Evolutionary conservation across 495 filamentous ascomycete species (phyloP).

Genomic region (Aspergillus homomorphus): DNA sequence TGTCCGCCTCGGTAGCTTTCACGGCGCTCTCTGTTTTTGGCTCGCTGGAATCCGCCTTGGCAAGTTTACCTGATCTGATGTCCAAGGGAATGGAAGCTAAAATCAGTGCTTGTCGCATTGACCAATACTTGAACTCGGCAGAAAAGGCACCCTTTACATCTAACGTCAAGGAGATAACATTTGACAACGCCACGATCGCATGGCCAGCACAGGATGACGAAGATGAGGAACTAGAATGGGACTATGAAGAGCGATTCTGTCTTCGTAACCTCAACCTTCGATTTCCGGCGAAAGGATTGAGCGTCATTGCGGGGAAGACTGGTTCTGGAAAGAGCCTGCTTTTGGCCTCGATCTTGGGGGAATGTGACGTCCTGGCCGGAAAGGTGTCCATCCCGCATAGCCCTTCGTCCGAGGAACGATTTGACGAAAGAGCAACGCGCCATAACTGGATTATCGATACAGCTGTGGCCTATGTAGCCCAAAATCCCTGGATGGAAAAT

Average conservation of each 20-base stretch:
- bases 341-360: slow-evolving; percentile 57
- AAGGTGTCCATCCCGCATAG: slow-evolving; percentile 43
- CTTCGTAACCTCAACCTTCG: slow-evolving; percentile 58
- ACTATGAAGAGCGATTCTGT: slow-evolving; percentile 56
- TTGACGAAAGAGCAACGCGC: slow-evolving; percentile 54
- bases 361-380: slow-evolving; percentile 49
- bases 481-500: slow-evolving; percentile 82
- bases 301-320: slow-evolving; percentile 51
- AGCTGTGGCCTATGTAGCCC: slow-evolving; percentile 69
- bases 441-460: slow-evolving; percentile 68
- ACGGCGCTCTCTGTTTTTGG: slow-evolving; percentile 74
- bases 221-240: slow-evolving; percentile 29
- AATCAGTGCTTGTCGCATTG: slow-evolving; percentile 71
- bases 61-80: slow-evolving; percentile 69
- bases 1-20: slow-evolving; percentile 76
- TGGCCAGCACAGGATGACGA: slow-evolving; percentile 57
- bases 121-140: slow-evolving; percentile 63
- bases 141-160: slow-evolving; percentile 61
- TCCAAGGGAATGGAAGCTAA: slow-evolving; percentile 67
- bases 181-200: slow-evolving; percentile 66
- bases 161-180: slow-evolving; percentile 55
- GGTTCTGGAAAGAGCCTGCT: slow-evolving; percentile 62
- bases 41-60: slow-evolving; percentile 65
- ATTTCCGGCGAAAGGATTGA: slow-evolving; percentile 65
- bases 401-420: slow-evolving; percentile 33